Evolutionary conservation across 352 stramenopile species (phyloP), one percentile per base, ranked within the genome.

Genomic region (Blastocystis sp.): DNA sequence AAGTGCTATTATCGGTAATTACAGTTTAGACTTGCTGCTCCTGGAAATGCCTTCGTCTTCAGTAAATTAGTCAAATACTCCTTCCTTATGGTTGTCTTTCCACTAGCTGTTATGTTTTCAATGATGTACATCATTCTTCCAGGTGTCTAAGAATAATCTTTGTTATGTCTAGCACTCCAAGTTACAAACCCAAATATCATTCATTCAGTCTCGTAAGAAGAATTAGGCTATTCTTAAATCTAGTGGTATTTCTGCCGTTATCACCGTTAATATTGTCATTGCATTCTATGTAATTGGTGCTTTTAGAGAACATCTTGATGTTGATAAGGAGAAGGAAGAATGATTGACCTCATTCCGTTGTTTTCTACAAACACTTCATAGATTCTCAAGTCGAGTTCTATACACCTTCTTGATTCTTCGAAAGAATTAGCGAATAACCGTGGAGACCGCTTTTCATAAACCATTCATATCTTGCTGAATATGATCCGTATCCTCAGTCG

Each of bases 311-410:
- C 6, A 84, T 0, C 30, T 84, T 17, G 73, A 84, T 42, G 57
- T 53, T 66, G 73, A 84, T 66, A 84, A 84, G 35, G 48, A 84
- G 73, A 84, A 84, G 53, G 33, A 84, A 42, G 73, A 84, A 42
- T 84, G 68, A 64, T 57, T 0, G 24, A 66, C 37, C 35, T 17
- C 42, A 64, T 64, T 17, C 35, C 17, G 1, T 30, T 81, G 42
- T 54, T 40, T 64, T 40, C n/a, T 15, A 1, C 33, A 48, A 30
- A 24, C 62, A 44, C 62, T n/a, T 64, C 37, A 3, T 62, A 64
- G 33, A 1, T 37, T 27, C 6, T 30, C 58, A 30, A 24, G 24
- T 66, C 58, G 24, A 24, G 30, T 66, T 17, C 58, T 66, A 9
- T 7, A 7, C 7, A 7, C 15, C 15, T 66, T 7, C 7, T 66